phyloP scores from a whole-genome alignment of 768 basidiomycete genomes.

The Rubroboletus satanas region DNA sequence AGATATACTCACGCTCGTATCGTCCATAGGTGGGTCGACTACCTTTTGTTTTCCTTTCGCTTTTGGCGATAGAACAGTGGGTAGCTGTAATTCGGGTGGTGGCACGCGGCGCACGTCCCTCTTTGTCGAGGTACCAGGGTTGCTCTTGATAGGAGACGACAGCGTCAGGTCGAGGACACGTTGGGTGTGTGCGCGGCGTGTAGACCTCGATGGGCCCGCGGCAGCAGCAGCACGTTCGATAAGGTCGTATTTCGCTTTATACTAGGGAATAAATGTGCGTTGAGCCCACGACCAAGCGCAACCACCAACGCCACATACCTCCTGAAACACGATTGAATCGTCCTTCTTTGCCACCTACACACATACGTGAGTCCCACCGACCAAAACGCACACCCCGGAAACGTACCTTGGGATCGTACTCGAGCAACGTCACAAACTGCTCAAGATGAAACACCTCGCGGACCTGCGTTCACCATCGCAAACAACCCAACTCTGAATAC shows the following conservation, averaged over 20 bases:
- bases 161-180: constrained; percentile 44
- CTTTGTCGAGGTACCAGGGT: constrained; percentile 8
- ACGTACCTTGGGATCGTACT: constrained; percentile 70
- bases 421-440: constrained; percentile 68
- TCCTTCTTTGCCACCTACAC: constrained; percentile 68
- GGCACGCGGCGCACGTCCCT: constrained; percentile 9
- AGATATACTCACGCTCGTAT: constrained; percentile 7
- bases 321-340: constrained; percentile 63
- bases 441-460: constrained; percentile 90
- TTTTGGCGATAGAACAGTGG: constrained; percentile 20
- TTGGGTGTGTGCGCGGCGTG: constrained; percentile 56
- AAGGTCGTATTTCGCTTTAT: constrained; percentile 60
- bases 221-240: constrained; percentile 42
- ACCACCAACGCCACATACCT: constrained; percentile 44
- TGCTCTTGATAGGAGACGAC: constrained; percentile 18
- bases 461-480: constrained; percentile 42
- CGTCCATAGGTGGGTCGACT: constrained; percentile 14
- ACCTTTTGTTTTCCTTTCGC: constrained; percentile 34
- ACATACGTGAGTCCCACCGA: not conserved
- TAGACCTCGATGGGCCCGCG: constrained; percentile 52
- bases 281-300: constrained; percentile 1
- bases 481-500: not conserved
- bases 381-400: not conserved
- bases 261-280: constrained; percentile 36
- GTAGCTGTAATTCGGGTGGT: not conserved